Conservation (phyloP, 169 alveolate species). For the Plasmodium reichenowi region DNA sequence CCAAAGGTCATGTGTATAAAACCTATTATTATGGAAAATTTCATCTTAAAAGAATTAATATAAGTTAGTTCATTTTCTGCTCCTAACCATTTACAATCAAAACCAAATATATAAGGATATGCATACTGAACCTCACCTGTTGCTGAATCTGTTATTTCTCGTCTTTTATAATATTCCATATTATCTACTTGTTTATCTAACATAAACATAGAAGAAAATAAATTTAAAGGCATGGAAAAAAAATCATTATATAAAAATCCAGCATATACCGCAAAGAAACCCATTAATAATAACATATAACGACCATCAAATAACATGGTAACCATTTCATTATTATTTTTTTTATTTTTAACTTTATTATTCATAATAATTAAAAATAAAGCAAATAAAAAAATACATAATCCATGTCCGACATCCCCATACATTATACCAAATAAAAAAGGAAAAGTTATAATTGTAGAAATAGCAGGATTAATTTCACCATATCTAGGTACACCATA, state of each 20-base stretch:
- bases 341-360: constrained; percentile 82
- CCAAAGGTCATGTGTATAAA: constrained; percentile 96
- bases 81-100: constrained; percentile 99
- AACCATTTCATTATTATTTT: constrained; percentile 79
- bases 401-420: constrained; percentile 99
- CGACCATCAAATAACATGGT: constrained; percentile 88
- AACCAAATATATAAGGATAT: constrained; percentile 96
- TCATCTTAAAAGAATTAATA: constrained; percentile 98
- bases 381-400: constrained; percentile 89
- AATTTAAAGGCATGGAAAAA: constrained; percentile 94
- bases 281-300: constrained; percentile 96
- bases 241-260: constrained; percentile 98
- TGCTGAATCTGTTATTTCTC: constrained; percentile 31
- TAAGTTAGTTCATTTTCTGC: constrained; percentile 96
- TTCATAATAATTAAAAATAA: constrained; percentile 83
- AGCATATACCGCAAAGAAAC: constrained; percentile 95
- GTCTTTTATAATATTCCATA: constrained; percentile 39
- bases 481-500: constrained; percentile 99
- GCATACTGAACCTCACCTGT: constrained; percentile 51
- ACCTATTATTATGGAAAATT: constrained; percentile 96
- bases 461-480: constrained; percentile 98
- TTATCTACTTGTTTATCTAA: constrained; percentile 71
- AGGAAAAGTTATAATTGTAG: constrained; percentile 98
- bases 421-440: constrained; percentile 99
- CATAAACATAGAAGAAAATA: constrained; percentile 93